Evolutionary conservation across 2,329 filamentous ascomycete genomes (phyloP), one percentile per base, ranked within the genome.

Genomic region (Epichloe sp.): DNA sequence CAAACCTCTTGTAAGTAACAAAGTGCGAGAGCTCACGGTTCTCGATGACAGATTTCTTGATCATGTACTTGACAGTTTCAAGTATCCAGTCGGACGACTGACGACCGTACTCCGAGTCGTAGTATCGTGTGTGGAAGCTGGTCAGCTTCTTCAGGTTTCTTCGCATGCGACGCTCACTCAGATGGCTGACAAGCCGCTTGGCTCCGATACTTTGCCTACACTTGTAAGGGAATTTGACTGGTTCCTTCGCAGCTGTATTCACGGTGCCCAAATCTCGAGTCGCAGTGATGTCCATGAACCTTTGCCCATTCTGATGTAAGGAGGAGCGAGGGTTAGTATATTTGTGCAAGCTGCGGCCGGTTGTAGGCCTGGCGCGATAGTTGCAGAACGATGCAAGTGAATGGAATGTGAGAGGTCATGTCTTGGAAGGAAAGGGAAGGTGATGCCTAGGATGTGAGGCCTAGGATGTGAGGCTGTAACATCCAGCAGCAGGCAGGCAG

Each of bases 241-340:
- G 51, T 4, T 57, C 57, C 23, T 57, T 57, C 23, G 65, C 56
- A 17, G 60, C 62, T 44, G 67, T 59, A 58, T 59, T 64, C 52
- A 65, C 65, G 50, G 73, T 61, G 53, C 85, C 86, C 41, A 68
- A 58, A 47, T 85, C 77, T 48, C 75, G 72, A 51, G 82, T 79
- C 42, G 88, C 78, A 54, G 93, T 96, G 62, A 97, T 90, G 70
- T 97, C 91, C 77, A 97, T 94, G 75, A 97, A 97, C 62, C 83
- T 86, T 58, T 83, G 76, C 61, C 89, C 89, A 64, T 86, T 77
- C 88, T 94, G 60, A 40, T n/a, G 2, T 15, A n/a, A 10, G 23
- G 37, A 44, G 34, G 37, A 2, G 19, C 19, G 26, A n/a, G 26
- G 37, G 8, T 35, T 12, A 23, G 11, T 12, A 26, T 26, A 26